Evolutionary conservation across 2,329 filamentous ascomycete species (phyloP).

Genomic region (Lachnellula occidentalis): DNA sequence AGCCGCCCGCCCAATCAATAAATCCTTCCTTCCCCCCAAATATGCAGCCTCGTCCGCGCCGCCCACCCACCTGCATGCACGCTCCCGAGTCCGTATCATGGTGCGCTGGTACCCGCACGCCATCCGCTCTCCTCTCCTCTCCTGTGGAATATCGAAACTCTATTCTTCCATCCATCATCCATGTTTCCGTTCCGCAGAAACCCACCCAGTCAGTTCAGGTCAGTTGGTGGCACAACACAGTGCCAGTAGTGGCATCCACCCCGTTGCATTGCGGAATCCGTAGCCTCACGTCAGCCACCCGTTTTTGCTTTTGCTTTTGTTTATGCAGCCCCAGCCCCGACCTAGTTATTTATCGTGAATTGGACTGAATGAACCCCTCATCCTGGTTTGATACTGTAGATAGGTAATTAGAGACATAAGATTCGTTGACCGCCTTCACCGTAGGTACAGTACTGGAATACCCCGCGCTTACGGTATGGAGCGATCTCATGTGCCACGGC

Average conservation of each 20-base stretch:
- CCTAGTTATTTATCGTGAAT: not conserved
- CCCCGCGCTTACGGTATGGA: not conserved
- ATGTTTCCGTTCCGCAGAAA: no score
- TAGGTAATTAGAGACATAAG: no score
- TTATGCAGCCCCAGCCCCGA: not conserved
- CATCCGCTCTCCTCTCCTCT: not conserved
- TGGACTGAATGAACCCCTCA: no score
- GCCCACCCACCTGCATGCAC: not conserved
- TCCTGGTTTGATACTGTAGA: no score
- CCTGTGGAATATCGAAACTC: not conserved
- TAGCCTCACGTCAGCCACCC: slow-evolving; percentile 1
- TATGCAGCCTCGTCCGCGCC: not conserved
- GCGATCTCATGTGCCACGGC: not conserved
- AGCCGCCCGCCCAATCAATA: not conserved
- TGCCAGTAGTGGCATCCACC: no score
- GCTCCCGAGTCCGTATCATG: not conserved
- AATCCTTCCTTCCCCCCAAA: not conserved
- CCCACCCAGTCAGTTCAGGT: no score
- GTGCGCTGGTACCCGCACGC: not conserved
- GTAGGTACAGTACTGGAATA: not conserved
- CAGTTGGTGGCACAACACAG: no score
- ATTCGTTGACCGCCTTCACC: not conserved
- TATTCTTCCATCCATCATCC: no score
- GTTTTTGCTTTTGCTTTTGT: not conserved
- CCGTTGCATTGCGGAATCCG: not conserved